Conservation (phyloP, 1,284 basidiomycete species). For the Leccinum olivaceoglutinosum region DNA sequence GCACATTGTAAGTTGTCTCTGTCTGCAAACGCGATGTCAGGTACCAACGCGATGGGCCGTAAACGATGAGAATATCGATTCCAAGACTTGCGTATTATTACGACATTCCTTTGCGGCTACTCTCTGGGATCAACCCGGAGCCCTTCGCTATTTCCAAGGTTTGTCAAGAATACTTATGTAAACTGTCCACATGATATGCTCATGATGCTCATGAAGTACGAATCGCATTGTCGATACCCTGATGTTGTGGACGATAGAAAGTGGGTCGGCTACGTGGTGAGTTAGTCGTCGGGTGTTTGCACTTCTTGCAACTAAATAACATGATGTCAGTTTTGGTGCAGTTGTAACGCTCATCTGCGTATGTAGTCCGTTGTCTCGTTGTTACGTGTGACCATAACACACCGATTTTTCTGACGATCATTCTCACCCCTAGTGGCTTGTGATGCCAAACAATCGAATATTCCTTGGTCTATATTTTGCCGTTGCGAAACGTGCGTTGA, state of each 20-base stretch:
- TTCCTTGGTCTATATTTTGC: constrained; percentile 44
- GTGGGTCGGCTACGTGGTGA: constrained; percentile 42
- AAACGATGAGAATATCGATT: too few relatives aligned
- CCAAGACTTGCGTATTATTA: constrained; percentile 30
- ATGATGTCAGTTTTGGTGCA: constrained; percentile 32
- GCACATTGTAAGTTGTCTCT: too few relatives aligned
- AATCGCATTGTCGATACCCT: constrained; percentile 41
- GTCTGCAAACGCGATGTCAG: too few relatives aligned
- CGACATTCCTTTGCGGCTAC: constrained; percentile 36
- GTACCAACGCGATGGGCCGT: too few relatives aligned
- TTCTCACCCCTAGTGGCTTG: constrained; percentile 34
- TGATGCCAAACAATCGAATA: constrained; percentile 35
- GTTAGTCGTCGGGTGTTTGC: neutral
- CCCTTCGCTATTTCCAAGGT: constrained; percentile 34
- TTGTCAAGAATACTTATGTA: constrained; percentile 10
- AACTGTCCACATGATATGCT: neutral
- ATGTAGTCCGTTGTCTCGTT: constrained; percentile 12
- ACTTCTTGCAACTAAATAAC: neutral
- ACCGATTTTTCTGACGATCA: neutral
- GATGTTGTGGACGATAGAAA: constrained; percentile 47
- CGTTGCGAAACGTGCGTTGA: constrained; percentile 32
- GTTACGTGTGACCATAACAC: neutral
- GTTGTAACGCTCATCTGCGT: constrained; percentile 39
- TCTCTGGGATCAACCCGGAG: constrained; percentile 33
- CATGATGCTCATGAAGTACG: constrained; percentile 28